Evolutionary conservation across 441 rosid species (phyloP).

Genomic region (Sinapis alba): DNA sequence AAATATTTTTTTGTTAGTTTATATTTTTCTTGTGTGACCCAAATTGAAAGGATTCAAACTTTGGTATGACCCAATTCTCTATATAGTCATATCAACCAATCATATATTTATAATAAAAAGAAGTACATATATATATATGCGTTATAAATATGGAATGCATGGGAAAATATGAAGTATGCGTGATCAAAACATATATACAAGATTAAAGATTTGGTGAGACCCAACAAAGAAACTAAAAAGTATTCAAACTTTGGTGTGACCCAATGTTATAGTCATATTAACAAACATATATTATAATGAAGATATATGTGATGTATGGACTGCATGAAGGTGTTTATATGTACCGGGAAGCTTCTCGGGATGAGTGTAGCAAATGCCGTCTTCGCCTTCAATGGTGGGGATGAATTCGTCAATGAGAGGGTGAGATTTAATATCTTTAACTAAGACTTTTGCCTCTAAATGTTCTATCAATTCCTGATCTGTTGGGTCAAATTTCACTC

Average conservation of each 20-base stretch:
- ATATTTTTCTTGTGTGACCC: slow-evolving; percentile 31
- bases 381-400: slow-evolving; percentile 98
- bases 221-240: not conserved
- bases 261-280: slow-evolving; percentile 1
- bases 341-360: slow-evolving; percentile 98
- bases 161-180: slow-evolving; percentile 1
- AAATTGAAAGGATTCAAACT: not conserved
- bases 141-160: slow-evolving; percentile 1
- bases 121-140: not conserved
- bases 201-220: not conserved
- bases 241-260: not conserved
- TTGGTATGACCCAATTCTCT: slow-evolving; percentile 15
- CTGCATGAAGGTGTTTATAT: slow-evolving; percentile 9
- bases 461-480: slow-evolving; percentile 99
- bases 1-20: not conserved
- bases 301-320: not conserved
- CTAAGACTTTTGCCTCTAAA: slow-evolving; percentile 92
- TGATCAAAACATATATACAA: not conserved
- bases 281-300: not conserved
- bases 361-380: slow-evolving; percentile 99
- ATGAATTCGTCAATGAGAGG: slow-evolving; percentile 98
- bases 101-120: not conserved
- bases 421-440: slow-evolving; percentile 87
- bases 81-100: not conserved
- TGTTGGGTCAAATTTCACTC: slow-evolving; percentile 99